Evolutionary conservation across 495 filamentous ascomycete species (phyloP).

Genomic region (Lindgomyces ingoldianus): DNA sequence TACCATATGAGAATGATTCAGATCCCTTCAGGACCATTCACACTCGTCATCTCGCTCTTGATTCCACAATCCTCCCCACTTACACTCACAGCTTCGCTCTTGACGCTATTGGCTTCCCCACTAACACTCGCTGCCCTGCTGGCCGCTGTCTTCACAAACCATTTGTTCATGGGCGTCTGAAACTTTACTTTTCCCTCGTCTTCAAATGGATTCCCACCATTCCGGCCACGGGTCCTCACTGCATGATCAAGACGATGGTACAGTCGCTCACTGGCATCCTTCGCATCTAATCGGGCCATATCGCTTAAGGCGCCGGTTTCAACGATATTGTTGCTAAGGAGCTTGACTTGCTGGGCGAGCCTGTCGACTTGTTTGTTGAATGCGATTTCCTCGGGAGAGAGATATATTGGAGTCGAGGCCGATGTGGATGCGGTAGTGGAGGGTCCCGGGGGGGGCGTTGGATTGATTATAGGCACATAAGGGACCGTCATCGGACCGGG

Average conservation of each 20-base stretch:
- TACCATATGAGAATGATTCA: too few relatives aligned
- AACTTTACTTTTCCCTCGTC: slow-evolving; percentile 30
- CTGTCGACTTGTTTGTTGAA: slow-evolving; percentile 72
- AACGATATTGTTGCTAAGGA: slow-evolving; percentile 68
- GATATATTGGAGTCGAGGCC: background rate
- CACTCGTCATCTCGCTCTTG: too few relatives aligned
- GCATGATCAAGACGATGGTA: slow-evolving; percentile 69
- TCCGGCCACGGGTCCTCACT: slow-evolving; percentile 65
- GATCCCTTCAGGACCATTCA: too few relatives aligned
- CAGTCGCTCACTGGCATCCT: slow-evolving; percentile 69
- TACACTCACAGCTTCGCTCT: background rate
- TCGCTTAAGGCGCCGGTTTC: slow-evolving; percentile 70
- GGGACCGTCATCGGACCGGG: slow-evolving; percentile 50
- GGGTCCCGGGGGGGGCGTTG: background rate
- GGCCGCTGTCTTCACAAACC: background rate
- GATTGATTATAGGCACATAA: slow-evolving; percentile 22
- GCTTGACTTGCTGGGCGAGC: slow-evolving; percentile 62
- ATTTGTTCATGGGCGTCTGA: background rate
- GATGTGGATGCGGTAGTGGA: slow-evolving; percentile 2
- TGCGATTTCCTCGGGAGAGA: slow-evolving; percentile 47
- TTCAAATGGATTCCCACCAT: slow-evolving; percentile 60
- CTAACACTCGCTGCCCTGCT: background rate
- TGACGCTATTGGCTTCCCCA: background rate
- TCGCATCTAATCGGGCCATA: slow-evolving; percentile 69
- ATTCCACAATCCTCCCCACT: too few relatives aligned